Percentiles rank a stretch among this genome's conserved stretches.
phyloP scores from a whole-genome alignment of 257 asterid species.

The Ophiorrhiza pumila region DNA sequence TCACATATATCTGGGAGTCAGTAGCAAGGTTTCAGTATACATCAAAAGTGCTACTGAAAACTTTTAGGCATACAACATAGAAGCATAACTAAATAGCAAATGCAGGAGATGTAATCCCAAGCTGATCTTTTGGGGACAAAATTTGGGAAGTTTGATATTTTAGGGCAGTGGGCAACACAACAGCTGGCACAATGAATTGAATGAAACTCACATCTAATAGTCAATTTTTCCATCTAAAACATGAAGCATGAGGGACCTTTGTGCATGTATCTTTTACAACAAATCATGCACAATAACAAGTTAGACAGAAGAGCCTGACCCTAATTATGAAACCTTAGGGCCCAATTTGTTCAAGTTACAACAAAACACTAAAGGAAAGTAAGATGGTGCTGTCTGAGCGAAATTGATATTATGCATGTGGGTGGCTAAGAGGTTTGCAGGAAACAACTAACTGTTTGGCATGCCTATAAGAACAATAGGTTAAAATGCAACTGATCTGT shows the following conservation, averaged over 20 bases:
- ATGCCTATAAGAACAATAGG: not conserved
- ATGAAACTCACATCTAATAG: constrained; percentile 28
- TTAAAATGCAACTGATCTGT: not conserved
- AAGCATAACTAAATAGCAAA: not conserved
- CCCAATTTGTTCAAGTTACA: constrained; percentile 28
- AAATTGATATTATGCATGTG: constrained; percentile 21
- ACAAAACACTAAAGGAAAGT: constrained; percentile 27
- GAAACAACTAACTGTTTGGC: constrained; percentile 4
- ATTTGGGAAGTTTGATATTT: constrained; percentile 19
- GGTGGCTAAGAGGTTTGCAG: constrained; percentile 16
- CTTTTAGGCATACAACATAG: not conserved
- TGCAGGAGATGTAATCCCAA: not conserved
- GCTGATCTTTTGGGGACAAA: not conserved
- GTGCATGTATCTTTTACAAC: constrained; percentile 18
- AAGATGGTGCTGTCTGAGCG: constrained; percentile 19
- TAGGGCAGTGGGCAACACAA: constrained; percentile 26
- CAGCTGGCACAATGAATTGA: constrained; percentile 42
- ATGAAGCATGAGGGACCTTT: constrained; percentile 27
- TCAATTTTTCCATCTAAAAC: constrained; percentile 23
- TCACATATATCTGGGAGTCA: not conserved
- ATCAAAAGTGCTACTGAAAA: not conserved
- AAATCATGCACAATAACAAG: constrained; percentile 17
- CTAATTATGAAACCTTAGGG: constrained; percentile 27
- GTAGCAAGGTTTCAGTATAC: not conserved
- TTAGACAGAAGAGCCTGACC: constrained; percentile 18